Percentiles rank a stretch among this genome's conserved stretches.
These are phyloP conservation scores for Saccharomycopsis javanensis DNA, from an alignment of 805 yeast genomes.

Conservation along the genomic window DNA sequence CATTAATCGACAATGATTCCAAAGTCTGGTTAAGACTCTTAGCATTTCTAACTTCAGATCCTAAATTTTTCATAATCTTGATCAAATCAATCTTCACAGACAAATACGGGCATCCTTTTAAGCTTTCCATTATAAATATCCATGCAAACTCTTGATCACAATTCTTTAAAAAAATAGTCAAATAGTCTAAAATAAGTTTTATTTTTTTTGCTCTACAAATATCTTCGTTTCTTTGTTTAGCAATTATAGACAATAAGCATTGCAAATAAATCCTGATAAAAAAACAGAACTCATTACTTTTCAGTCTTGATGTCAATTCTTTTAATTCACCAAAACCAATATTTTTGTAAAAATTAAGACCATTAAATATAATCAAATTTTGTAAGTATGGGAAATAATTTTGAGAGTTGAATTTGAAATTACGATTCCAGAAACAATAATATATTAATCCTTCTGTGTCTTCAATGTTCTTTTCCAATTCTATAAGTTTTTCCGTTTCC, in stretches of 20 bases:
- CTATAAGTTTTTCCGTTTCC: not conserved
- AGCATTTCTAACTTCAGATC: slow-evolving; percentile 29
- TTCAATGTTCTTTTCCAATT: not conserved
- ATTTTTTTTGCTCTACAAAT: slow-evolving; percentile 16
- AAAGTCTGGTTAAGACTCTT: not conserved
- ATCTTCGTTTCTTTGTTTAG: slow-evolving; percentile 18
- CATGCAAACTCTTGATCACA: slow-evolving; percentile 49
- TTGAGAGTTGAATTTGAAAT: not conserved
- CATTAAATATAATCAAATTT: slow-evolving; percentile 24
- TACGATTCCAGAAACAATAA: not conserved
- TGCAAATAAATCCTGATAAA: slow-evolving; percentile 20
- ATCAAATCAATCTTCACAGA: slow-evolving; percentile 51
- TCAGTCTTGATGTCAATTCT: not conserved
- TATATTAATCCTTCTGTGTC: not conserved
- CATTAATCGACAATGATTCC: not conserved
- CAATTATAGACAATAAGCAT: slow-evolving; percentile 24
- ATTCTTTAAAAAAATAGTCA: slow-evolving; percentile 52
- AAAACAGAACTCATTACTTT: not conserved
- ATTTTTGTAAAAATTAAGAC: not conserved
- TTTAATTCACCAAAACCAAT: not conserved
- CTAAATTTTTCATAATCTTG: slow-evolving; percentile 60
- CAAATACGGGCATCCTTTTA: slow-evolving; percentile 56
- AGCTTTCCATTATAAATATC: slow-evolving; percentile 51
- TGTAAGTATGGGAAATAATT: slow-evolving; percentile 20
- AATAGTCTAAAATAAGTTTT: slow-evolving; percentile 42